Base-by-base conservation (phyloP, 2,329 filamentous ascomycete species). In the Claviceps humidiphila region DNA sequence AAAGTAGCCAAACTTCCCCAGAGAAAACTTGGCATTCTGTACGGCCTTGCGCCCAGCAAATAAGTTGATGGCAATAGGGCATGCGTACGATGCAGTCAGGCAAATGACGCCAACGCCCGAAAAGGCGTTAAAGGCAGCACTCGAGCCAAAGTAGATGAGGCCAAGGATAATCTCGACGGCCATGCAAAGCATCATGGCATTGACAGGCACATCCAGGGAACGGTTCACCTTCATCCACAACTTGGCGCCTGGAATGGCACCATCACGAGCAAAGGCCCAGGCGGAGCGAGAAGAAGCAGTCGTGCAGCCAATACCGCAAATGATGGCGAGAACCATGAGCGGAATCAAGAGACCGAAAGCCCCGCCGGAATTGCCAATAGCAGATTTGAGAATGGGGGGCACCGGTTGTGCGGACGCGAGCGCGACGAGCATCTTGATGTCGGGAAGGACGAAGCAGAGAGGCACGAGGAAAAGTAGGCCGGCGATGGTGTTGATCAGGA, bases 121-220 rank as follows among this genome's bases (percentile, higher is more conserved):
- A 65, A 87, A 86, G 53, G 83, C 83, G 62, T 82, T 85, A 71
- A 85, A 87, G n/a, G 82, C 83, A 11, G 81, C 77, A 0, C 74
- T 68, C 2, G 81, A 84, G 47, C 83, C 83, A 57, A 87, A 84
- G 70, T 85, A 85, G 64, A 87, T 80, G 59, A 82, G 61, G 37
- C 79, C 82, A 5, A 87, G 76, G 14, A 78, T 49, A 52, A 85
- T 74, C 66, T 86, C 75, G 30, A 86, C 70, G 3, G 67, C 74
- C 78, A 84, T 84, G 60, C 76, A 80, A 52, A 86, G 75, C 77
- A 86, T 81, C 82, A 86, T 85, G 57, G 81, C 81, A 63, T 86
- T 85, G 52, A 86, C 59, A 0, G 83, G 83, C 3, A 86, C 74
- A 55, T 84, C 81, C 0, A 85, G 71, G 54, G 71, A 77, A 47